Conservation (phyloP, 2,329 filamentous ascomycete genomes). For the Colletotrichum incanum region DNA sequence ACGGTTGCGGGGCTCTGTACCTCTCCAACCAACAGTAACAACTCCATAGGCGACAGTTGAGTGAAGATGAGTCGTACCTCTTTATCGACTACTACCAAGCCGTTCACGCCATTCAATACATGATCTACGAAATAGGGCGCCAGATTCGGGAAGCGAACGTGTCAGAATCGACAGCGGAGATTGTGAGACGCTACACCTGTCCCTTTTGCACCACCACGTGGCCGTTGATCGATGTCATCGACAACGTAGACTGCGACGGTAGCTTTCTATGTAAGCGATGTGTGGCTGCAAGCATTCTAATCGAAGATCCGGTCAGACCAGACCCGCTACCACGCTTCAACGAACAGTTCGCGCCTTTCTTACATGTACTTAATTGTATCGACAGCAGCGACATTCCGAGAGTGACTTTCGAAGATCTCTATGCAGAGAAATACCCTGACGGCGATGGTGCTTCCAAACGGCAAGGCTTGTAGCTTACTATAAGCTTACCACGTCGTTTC, state of each 20-base stretch:
- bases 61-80: slow-evolving; percentile 2
- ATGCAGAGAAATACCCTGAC: neutral
- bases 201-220: neutral
- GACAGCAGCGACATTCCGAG: slow-evolving; percentile 1
- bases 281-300: neutral
- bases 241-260: neutral
- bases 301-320: neutral
- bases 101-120: neutral
- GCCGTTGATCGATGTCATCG: slow-evolving; percentile 9
- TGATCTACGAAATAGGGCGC: neutral
- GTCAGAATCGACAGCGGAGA: neutral
- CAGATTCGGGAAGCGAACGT: neutral
- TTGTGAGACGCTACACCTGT: neutral
- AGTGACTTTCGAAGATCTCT: neutral
- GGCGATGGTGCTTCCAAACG: neutral
- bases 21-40: neutral
- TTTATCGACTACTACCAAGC: slow-evolving; percentile 2
- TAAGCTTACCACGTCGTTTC: too few relatives aligned
- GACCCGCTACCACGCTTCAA: slow-evolving; percentile 6
- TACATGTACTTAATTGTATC: neutral
- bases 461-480: neutral
- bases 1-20: neutral
- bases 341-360: slow-evolving; percentile 3
- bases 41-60: neutral
- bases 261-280: slow-evolving; percentile 2